phyloP scores from a whole-genome alignment of 2,329 filamentous ascomycete species.

The Nemania serpens region DNA sequence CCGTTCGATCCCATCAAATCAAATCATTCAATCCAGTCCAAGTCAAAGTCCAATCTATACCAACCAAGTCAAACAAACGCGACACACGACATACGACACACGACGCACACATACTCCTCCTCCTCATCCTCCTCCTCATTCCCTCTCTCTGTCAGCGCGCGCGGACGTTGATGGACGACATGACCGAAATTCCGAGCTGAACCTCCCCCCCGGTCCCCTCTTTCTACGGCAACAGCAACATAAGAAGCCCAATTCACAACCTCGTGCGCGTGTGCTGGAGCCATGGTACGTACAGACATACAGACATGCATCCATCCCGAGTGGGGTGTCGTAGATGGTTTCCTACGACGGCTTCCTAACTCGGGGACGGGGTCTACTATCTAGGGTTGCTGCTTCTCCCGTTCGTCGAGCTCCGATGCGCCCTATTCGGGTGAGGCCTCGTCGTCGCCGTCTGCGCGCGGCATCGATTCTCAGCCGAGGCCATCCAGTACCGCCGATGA shows the following conservation, averaged over 20 bases:
- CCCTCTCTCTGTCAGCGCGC: not conserved
- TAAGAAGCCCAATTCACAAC: conserved; percentile 1
- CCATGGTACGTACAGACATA: conserved; percentile 17
- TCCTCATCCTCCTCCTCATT: no score
- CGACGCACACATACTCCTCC: no score
- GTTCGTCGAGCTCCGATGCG: conserved; percentile 56
- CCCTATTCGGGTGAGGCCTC: conserved; percentile 53
- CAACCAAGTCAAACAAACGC: not conserved
- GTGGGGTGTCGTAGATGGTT: no score
- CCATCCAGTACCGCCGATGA: conserved; percentile 42
- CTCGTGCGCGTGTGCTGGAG: conserved; percentile 6
- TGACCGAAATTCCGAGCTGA: conserved; percentile 23
- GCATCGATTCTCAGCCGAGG: conserved; percentile 53
- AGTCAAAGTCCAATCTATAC: not conserved
- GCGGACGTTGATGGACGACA: conserved; percentile 6
- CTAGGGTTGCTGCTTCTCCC: conserved; percentile 65
- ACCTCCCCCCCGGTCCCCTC: not conserved
- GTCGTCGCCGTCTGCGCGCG: conserved; percentile 56
- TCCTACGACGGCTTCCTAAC: conserved; percentile 4
- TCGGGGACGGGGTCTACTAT: not conserved
- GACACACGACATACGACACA: not conserved
- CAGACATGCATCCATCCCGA: no score
- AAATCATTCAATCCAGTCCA: not conserved
- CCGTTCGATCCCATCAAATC: not conserved
- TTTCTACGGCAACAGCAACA: conserved; percentile 13